Base-by-base conservation (phyloP, 1,139 yeast genomes). In the Candida glucosophila region DNA sequence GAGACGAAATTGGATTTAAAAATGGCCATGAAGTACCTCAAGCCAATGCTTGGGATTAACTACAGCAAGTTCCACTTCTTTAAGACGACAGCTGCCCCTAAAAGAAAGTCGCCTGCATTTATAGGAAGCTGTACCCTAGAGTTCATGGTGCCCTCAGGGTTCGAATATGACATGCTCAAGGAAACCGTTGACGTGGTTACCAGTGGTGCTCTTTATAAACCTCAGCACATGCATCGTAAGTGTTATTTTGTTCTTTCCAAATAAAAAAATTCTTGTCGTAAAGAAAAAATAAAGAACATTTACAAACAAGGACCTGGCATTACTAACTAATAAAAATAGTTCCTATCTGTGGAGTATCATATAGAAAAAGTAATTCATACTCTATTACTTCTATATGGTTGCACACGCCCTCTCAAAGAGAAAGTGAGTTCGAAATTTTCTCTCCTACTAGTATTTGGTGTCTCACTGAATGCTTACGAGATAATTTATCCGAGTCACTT, bases 321-420 rank as follows among this genome's bases (percentile, higher is more conserved):
- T 25, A 28, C 26, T n/a, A 26, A 31, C 34, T 31, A 32, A 35
- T 34, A 12, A 8, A 13, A 17, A 13, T 23, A 43, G 47, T 43
- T 13, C 38, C 37, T 5, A 27, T 44, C 3, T 39, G 49, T 27
- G 57, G 55, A 2, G 22, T 48, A 3, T 33, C 39, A 5, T 34
- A 42, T 6, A 44, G 41, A 18, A 29, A 25, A 10, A 37, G 34
- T 19, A 14, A 30, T 2, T 22, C 32, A 2, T 50, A 49, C 25
- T 34, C 47, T 6, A 35, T 49, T 3, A 25, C 47, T 4, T 38
- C 52, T 1, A 14, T 49, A 9, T 50, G 55, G 53, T 17, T 49
- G 7, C 35, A 38, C 22, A 43, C 47, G 1, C 45, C 46, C 7
- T 8, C 10, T 1, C 25, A 30, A 25, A 5, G 22, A 17, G 24